Evolutionary conservation across 192 early-diverging fungal genomes (phyloP).

Genomic region (Mortierella hygrophila): DNA sequence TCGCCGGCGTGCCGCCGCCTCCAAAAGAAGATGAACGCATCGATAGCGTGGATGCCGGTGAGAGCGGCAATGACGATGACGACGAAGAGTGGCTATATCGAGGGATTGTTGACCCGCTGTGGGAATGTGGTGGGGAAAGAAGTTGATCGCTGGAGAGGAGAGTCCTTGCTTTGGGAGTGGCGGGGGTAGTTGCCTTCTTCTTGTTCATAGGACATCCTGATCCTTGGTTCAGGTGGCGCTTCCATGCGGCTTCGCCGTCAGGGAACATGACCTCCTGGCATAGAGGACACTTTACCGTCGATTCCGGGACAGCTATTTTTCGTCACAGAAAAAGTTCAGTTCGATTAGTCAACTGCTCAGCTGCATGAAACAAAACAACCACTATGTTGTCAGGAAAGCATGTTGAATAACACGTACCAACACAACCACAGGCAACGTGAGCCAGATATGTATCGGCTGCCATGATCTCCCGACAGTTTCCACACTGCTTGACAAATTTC

Average conservation of each 20-base stretch:
- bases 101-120: slow-evolving; percentile 4
- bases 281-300: slow-evolving; percentile 68
- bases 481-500: slow-evolving; percentile 71
- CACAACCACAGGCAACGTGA: slow-evolving; percentile 62
- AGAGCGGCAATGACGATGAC: slow-evolving; percentile 26
- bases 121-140: slow-evolving; percentile 5
- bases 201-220: slow-evolving; percentile 70
- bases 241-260: slow-evolving; percentile 73
- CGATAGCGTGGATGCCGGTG: slow-evolving; percentile 32
- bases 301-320: slow-evolving; percentile 18
- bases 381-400: neutral
- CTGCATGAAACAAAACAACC: too few relatives aligned
- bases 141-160: neutral
- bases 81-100: slow-evolving; percentile 9
- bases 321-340: neutral
- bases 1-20: neutral
- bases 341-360: neutral
- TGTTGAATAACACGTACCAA: slow-evolving; percentile 8
- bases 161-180: neutral
- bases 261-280: slow-evolving; percentile 68
- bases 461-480: slow-evolving; percentile 72
- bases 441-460: slow-evolving; percentile 60
- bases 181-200: slow-evolving; percentile 24
- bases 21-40: slow-evolving; percentile 8
- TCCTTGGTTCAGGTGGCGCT: slow-evolving; percentile 67